These are phyloP conservation scores for Trichoderma semiorbis DNA, from an alignment of 2,329 filamentous ascomycete genomes.

Conservation along the genomic window DNA sequence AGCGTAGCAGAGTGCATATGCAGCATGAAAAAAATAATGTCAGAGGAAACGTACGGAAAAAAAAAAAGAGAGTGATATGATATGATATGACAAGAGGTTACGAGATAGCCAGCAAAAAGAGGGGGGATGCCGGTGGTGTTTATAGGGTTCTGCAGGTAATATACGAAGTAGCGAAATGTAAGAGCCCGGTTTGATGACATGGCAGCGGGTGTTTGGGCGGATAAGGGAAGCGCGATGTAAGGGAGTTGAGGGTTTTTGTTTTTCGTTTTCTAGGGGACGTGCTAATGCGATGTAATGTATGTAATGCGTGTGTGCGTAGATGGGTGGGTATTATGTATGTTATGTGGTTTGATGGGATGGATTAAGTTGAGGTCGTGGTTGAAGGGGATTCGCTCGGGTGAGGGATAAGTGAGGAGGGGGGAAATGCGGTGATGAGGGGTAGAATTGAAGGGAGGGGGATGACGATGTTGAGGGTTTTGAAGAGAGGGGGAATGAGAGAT, in stretches of 20 bases:
- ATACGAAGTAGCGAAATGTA: not conserved
- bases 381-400: constrained; percentile 5
- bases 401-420: not conserved
- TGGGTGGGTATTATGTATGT: not conserved
- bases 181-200: not conserved
- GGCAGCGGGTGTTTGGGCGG: constrained; percentile 5
- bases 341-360: not conserved
- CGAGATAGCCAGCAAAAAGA: not conserved
- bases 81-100: not conserved
- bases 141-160: not conserved
- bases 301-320: not conserved
- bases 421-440: not conserved
- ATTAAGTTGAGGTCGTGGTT: constrained; percentile 2
- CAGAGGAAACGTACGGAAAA: not conserved
- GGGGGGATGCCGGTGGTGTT: not conserved
- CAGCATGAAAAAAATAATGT: not conserved
- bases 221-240: not conserved
- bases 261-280: not conserved
- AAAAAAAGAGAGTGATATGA: not conserved
- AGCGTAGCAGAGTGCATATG: not conserved
- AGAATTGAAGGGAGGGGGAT: not conserved
- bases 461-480: not conserved
- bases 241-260: not conserved
- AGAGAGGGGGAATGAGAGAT: not conserved
- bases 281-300: not conserved